Conservation (phyloP, 768 basidiomycete species). For the Pleurotus ostreatus region DNA sequence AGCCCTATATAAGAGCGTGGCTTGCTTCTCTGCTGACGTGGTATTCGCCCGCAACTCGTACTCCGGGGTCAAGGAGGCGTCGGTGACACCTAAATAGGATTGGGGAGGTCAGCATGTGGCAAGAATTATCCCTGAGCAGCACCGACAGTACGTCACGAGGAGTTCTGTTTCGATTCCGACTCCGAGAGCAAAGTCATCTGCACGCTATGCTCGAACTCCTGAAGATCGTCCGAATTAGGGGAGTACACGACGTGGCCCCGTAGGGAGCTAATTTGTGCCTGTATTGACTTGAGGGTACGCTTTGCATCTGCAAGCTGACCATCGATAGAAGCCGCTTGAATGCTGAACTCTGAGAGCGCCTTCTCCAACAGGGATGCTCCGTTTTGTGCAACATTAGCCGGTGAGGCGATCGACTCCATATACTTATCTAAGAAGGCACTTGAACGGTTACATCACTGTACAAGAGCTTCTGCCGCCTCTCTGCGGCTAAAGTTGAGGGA, state of each 20-base stretch:
- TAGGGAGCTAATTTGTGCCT: not conserved
- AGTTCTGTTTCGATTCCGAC: constrained; percentile 21
- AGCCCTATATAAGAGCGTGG: constrained; percentile 35
- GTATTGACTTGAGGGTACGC: not conserved
- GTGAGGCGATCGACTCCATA: no score
- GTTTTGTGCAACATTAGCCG: not conserved
- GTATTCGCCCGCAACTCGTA: constrained; percentile 38
- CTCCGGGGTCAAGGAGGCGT: constrained; percentile 27
- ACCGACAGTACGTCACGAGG: constrained; percentile 27
- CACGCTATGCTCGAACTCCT: not conserved
- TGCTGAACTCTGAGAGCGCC: not conserved
- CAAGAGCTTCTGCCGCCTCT: not conserved
- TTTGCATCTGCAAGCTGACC: not conserved
- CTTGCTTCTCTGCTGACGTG: constrained; percentile 24
- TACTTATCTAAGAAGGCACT: no score
- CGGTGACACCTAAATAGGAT: not conserved
- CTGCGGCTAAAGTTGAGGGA: not conserved
- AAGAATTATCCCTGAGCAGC: not conserved
- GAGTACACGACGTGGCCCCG: not conserved
- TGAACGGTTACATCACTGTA: no score
- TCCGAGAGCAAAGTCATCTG: not conserved
- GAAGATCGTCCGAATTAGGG: no score
- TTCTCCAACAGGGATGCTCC: not conserved
- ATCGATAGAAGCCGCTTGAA: not conserved
- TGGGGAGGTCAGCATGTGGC: not conserved